Conservation (phyloP, 371 early-diverging fungal species). For the Rhizopus stolonifer region DNA sequence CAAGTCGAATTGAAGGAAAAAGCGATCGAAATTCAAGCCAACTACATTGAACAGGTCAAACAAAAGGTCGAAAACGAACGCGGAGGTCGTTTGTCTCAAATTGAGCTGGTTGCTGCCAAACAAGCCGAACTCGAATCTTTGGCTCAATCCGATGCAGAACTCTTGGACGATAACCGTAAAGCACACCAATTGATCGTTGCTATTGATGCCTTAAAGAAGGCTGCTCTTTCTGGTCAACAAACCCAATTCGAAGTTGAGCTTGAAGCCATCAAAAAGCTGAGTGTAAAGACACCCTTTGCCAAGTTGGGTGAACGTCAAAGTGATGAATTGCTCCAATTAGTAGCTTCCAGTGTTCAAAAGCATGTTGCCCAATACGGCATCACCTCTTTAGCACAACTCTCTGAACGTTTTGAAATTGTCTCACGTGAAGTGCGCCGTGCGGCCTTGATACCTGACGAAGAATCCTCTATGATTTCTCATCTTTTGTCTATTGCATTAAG, state of each 20-base stretch:
- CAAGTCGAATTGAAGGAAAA: constrained; percentile 48
- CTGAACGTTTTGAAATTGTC: constrained; percentile 72
- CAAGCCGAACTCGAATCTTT: constrained; percentile 73
- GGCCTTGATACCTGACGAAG: constrained; percentile 85
- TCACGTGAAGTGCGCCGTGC: constrained; percentile 75
- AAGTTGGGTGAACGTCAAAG: constrained; percentile 49
- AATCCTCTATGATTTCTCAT: constrained; percentile 80
- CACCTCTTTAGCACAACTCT: constrained; percentile 69
- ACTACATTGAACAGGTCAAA: constrained; percentile 69
- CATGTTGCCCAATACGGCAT: constrained; percentile 66
- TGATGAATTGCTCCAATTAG: constrained; percentile 67
- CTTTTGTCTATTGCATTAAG: constrained; percentile 74
- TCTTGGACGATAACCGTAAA: constrained; percentile 54
- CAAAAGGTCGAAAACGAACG: constrained; percentile 87
- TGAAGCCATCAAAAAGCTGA: constrained; percentile 47
- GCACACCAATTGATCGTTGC: constrained; percentile 58
- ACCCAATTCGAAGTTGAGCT: constrained; percentile 74
- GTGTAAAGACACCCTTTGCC: constrained; percentile 44
- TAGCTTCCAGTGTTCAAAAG: constrained; percentile 64
- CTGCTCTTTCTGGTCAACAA: constrained; percentile 38
- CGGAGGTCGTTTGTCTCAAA: constrained; percentile 82
- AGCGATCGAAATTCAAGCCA: constrained; percentile 54
- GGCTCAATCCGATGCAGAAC: constrained; percentile 59
- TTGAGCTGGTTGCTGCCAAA: constrained; percentile 78
- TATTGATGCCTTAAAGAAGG: constrained; percentile 54